Evolutionary conservation across 495 filamentous ascomycete species (phyloP), one percentile per base, ranked within the genome.

Genomic region (Penicillium turbatum): DNA sequence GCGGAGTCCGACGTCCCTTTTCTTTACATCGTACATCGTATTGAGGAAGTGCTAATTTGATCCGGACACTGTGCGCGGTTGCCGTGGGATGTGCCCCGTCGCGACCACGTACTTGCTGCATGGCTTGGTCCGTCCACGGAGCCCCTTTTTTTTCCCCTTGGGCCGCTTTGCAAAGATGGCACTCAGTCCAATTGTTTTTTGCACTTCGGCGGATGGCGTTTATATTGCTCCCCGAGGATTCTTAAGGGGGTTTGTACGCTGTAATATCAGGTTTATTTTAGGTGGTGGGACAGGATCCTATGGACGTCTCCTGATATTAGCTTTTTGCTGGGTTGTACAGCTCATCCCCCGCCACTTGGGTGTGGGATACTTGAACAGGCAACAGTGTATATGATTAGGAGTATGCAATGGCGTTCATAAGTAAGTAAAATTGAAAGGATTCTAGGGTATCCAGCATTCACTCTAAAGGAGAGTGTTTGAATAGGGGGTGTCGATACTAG

Each of bases 401-500:
- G 4, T 46, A 46, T 35, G n/a, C 30, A 34, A 8, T 46, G 5
- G 2, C 10, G 32, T 46, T 29, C n/a, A 17, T 16, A 6, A 46
- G 13, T 16, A 35, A 32, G 48, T 13, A 40, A 15, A 2, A 24
- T 24, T 4, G 21, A 24, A 4, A 24, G 21, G 4, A 24, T 4
- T 24, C 21, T 24, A 2, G 21, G 21, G 21, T 24, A 24, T 24
- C 21, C 21, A 24, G 26, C 29, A 40, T 15, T 26, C 27, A 19
- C 30, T 38, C 16, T 27, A 43, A 35, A 35, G 30, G 38, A 15
- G 34, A 13, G 35, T 26, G 29, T 26, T 37, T 29, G 29, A 17
- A 51, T 51, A 56, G 21, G 48, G 46, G 53, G 48, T 46, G 48
- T 46, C 52, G 44, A 55, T 51, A 47, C 48, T 41, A 37, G 60